phyloP scores from a whole-genome alignment of 129 eudicot species.

The Flaveria sonorensis region DNA sequence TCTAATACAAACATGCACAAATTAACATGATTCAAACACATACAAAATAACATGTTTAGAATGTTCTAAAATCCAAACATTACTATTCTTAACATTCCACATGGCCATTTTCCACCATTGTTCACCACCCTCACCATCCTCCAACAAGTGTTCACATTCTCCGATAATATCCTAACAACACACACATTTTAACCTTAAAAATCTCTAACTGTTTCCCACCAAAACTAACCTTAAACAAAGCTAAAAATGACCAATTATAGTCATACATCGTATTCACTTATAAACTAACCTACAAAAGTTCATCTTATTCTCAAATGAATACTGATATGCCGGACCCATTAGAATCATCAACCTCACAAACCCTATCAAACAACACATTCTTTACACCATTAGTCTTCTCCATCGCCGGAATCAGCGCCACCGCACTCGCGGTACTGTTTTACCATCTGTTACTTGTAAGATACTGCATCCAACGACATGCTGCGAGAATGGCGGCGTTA shows the following conservation, averaged over 20 bases:
- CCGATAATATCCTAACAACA: slow-evolving; percentile 23
- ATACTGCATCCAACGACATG: slow-evolving; percentile 36
- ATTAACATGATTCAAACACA: too few relatives aligned
- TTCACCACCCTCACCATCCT: too few relatives aligned
- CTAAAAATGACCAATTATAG: too few relatives aligned
- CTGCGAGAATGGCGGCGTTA: slow-evolving; percentile 23
- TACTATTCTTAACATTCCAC: too few relatives aligned
- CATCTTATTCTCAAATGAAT: background rate
- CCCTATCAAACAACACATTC: slow-evolving; percentile 26
- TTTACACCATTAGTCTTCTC: slow-evolving; percentile 51
- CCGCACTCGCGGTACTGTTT: slow-evolving; percentile 36
- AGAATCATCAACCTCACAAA: slow-evolving; percentile 25
- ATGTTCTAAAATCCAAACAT: too few relatives aligned
- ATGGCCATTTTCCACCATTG: too few relatives aligned
- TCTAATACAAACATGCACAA: too few relatives aligned
- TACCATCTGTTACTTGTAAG: slow-evolving; percentile 53
- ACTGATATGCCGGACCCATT: slow-evolving; percentile 32
- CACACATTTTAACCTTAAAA: slow-evolving; percentile 7
- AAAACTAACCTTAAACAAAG: background rate
- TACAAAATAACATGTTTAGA: too few relatives aligned
- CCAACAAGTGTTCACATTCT: slow-evolving; percentile 32
- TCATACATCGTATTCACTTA: too few relatives aligned
- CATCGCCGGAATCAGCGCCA: slow-evolving; percentile 44
- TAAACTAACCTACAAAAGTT: too few relatives aligned
- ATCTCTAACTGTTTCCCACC: slow-evolving; percentile 18